These are phyloP conservation scores for Stachybotrys echinatus DNA, from an alignment of 2,329 filamentous ascomycete species.

Conservation along the genomic window DNA sequence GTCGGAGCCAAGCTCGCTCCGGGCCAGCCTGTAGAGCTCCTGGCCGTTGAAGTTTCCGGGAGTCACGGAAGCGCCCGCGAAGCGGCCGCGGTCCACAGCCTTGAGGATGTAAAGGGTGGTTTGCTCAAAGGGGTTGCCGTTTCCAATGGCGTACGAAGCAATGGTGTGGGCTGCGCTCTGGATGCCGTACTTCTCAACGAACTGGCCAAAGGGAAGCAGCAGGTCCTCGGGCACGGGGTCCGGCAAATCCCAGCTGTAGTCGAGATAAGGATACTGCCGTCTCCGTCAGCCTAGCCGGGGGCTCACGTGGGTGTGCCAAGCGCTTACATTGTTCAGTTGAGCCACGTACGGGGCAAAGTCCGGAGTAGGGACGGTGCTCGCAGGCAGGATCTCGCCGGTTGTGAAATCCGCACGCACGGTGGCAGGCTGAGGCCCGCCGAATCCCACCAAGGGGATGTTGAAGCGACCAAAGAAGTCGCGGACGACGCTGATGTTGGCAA, in stretches of 20 bases:
- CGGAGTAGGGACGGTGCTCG: not conserved
- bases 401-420: constrained; percentile 11
- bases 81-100: not conserved
- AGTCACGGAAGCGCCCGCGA: not conserved
- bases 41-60: not conserved
- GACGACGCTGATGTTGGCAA: constrained; percentile 25
- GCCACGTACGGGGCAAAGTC: not conserved
- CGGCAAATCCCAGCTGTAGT: constrained; percentile 25
- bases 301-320: not conserved
- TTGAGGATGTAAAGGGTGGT: constrained; percentile 36
- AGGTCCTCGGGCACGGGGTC: constrained; percentile 39
- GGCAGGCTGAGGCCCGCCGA: not conserved
- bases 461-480: constrained; percentile 30
- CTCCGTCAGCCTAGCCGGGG: not conserved
- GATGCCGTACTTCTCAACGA: constrained; percentile 34
- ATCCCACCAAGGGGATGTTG: not conserved
- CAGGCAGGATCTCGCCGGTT: constrained; percentile 2
- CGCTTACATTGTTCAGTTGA: not conserved
- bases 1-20: not conserved
- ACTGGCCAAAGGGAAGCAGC: constrained; percentile 33
- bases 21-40: not conserved
- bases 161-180: constrained; percentile 26
- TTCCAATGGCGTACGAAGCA: constrained; percentile 26
- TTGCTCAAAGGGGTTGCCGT: constrained; percentile 30
- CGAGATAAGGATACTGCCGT: not conserved